Conservation (phyloP, 2,329 filamentous ascomycete species). For the Cladosporium sp. region DNA sequence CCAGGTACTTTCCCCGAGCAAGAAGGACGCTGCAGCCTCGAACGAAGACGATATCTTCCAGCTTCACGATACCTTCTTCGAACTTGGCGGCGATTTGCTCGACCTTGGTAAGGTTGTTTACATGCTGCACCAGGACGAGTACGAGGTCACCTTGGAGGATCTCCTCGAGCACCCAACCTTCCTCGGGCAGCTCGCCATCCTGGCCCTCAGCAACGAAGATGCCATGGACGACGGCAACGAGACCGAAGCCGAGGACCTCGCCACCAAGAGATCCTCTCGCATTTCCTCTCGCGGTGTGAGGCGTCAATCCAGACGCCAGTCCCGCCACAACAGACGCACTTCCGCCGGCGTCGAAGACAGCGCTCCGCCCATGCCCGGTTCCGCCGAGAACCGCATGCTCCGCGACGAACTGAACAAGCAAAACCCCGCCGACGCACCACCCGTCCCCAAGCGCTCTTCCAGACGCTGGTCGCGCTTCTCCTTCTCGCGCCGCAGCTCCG, state of each 20-base stretch:
- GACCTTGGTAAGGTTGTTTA: conserved; percentile 9
- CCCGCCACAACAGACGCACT: conserved; percentile 9
- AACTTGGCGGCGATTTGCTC: conserved; percentile 5
- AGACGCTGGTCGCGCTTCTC: conserved; percentile 8
- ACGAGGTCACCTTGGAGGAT: conserved; percentile 5
- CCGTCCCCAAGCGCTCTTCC: conserved; percentile 7
- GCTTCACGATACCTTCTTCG: conserved; percentile 10
- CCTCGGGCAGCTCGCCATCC: conserved; percentile 2
- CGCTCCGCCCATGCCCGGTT: not conserved
- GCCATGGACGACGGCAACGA: conserved; percentile 3
- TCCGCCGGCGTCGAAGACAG: conserved; percentile 3
- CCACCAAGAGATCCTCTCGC: not conserved
- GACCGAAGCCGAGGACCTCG: conserved; percentile 1
- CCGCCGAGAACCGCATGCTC: not conserved
- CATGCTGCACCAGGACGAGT: conserved; percentile 12
- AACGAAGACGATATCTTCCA: conserved; percentile 2
- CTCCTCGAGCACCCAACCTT: conserved; percentile 11
- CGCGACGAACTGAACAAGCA: conserved; percentile 8
- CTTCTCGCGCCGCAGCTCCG: conserved; percentile 7
- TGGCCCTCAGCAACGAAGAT: conserved; percentile 4
- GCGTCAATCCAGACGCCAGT: conserved; percentile 5
- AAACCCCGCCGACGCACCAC: not conserved
- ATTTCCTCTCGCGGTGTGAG: conserved; percentile 9
- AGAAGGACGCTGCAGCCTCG: not conserved
- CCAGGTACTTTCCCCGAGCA: not conserved